These are phyloP conservation scores for Phlyctochytrium arcticum DNA, from an alignment of 192 early-diverging fungal genomes.

Conservation along the genomic window DNA sequence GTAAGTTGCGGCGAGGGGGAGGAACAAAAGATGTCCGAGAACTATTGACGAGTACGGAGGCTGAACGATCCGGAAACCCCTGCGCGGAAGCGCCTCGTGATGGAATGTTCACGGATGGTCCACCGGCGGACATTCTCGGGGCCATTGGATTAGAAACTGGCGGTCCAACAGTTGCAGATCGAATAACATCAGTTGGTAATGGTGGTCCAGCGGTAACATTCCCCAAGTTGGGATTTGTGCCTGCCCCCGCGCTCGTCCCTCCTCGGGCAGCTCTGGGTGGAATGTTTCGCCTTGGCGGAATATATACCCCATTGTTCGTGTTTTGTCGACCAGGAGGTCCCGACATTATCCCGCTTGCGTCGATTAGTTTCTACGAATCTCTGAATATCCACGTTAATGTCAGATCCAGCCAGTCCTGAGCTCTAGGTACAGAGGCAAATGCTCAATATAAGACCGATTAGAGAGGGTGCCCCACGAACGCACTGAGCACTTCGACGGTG, in stretches of 20 bases:
- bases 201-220: not conserved
- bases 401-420: no score
- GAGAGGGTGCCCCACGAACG: no score
- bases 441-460: no score
- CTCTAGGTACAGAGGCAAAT: no score
- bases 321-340: conserved; percentile 7
- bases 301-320: conserved; percentile 15
- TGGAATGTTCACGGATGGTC: conserved; percentile 18
- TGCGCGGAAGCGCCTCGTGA: conserved; percentile 19
- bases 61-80: conserved; percentile 13
- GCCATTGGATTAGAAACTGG: not conserved
- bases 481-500: no score
- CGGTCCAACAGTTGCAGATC: not conserved
- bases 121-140: conserved; percentile 1
- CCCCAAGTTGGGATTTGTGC: not conserved
- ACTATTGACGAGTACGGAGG: not conserved
- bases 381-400: no score
- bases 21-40: conserved; percentile 15
- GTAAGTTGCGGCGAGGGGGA: conserved; percentile 13
- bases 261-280: conserved; percentile 2
- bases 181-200: not conserved
- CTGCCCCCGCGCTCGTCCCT: not conserved
- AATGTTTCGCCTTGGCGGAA: conserved; percentile 25
- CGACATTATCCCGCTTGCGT: no score
- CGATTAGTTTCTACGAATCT: no score